Evolutionary conservation across 345 rosid genomes (phyloP).

Genomic region (Sisymbrium irio): DNA sequence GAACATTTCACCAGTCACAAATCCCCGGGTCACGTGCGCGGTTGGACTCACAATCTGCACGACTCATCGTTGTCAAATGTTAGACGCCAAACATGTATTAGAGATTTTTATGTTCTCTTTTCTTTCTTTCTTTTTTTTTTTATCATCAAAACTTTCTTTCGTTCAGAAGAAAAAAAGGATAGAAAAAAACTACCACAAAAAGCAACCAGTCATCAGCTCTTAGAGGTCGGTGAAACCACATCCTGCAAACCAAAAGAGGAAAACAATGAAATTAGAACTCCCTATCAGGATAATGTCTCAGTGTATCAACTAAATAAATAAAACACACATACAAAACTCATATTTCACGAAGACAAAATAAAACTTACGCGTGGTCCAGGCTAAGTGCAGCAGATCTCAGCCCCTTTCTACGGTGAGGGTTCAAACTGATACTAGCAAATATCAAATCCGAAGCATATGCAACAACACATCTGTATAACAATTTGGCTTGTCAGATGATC

Average conservation of each 20-base stretch:
- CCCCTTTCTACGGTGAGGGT: slow-evolving; percentile 81
- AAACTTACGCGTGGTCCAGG: slow-evolving; percentile 90
- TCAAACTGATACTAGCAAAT: slow-evolving; percentile 70
- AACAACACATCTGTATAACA: slow-evolving; percentile 73
- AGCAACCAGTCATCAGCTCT: slow-evolving; percentile 97
- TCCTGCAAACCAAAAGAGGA: slow-evolving; percentile 42
- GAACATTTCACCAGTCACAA: slow-evolving; percentile 74
- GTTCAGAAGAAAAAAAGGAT: background rate
- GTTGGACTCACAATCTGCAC: slow-evolving; percentile 65
- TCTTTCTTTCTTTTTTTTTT: no score
- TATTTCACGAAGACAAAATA: background rate
- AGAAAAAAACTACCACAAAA: slow-evolving; percentile 43
- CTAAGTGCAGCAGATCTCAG: slow-evolving; percentile 60
- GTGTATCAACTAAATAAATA: background rate
- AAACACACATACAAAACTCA: background rate
- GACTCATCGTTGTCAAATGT: background rate
- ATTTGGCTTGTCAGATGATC: background rate
- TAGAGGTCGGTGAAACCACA: slow-evolving; percentile 85
- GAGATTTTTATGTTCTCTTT: background rate
- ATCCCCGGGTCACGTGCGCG: slow-evolving; percentile 64
- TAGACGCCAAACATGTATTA: background rate
- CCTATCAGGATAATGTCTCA: background rate
- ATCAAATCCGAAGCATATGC: slow-evolving; percentile 88
- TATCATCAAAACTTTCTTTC: background rate
- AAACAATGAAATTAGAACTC: background rate